These are phyloP conservation scores for Suhomyces bolitotheri DNA, from an alignment of 1,139 yeast genomes.

Conservation along the genomic window DNA sequence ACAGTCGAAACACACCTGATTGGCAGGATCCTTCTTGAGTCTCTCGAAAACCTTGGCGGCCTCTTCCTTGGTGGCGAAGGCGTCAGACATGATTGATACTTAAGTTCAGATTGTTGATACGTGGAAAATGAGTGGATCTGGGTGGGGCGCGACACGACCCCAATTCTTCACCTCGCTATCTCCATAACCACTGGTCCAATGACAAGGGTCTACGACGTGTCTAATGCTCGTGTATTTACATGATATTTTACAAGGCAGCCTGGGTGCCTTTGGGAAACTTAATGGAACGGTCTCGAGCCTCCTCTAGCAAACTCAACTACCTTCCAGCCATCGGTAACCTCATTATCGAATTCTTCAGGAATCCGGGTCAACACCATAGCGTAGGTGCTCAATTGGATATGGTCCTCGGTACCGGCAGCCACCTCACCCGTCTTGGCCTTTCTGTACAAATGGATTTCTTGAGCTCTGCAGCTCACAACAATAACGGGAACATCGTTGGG, in stretches of 20 bases:
- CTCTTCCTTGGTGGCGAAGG: constrained; percentile 62
- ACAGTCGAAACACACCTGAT: constrained; percentile 76
- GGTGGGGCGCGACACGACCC: constrained; percentile 7
- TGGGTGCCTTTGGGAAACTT: constrained; percentile 18
- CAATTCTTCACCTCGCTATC: no score
- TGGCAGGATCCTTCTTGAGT: constrained; percentile 66
- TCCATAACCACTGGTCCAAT: no score
- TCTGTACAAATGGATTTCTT: constrained; percentile 88
- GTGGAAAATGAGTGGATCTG: constrained; percentile 10
- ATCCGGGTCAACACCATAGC: constrained; percentile 95
- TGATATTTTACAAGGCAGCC: constrained; percentile 10
- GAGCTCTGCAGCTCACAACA: constrained; percentile 95
- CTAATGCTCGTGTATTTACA: constrained; percentile 8
- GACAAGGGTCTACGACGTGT: not conserved
- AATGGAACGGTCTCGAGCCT: constrained; percentile 87
- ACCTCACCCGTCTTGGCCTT: constrained; percentile 90
- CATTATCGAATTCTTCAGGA: constrained; percentile 88
- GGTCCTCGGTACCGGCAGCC: constrained; percentile 95
- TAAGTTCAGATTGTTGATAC: constrained; percentile 8
- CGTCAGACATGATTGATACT: constrained; percentile 11
- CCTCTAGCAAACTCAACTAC: constrained; percentile 94
- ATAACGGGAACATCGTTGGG: constrained; percentile 93
- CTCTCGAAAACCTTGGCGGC: constrained; percentile 58
- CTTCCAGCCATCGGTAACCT: constrained; percentile 97
- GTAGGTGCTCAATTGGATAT: constrained; percentile 87